A percentile compares a stretch with the other conserved stretches of the same genome.
phyloP scores from a whole-genome alignment of 352 stramenopile species.

The Pythium dissimile region DNA sequence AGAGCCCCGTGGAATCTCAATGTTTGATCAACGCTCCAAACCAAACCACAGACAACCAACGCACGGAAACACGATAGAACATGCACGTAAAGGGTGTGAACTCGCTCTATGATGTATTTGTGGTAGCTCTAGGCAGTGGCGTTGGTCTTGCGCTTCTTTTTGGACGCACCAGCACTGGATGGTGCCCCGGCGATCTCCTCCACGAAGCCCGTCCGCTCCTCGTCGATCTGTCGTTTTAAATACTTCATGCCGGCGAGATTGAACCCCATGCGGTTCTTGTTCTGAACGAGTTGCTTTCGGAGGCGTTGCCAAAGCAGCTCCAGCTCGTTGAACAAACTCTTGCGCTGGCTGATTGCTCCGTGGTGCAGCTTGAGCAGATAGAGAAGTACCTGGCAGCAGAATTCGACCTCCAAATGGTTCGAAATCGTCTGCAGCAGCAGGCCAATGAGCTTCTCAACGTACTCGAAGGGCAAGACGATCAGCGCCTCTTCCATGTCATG shows the following conservation, averaged over 20 bases:
- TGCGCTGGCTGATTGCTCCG: slow-evolving; percentile 67
- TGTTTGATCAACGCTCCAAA: slow-evolving; percentile 1
- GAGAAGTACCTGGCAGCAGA: slow-evolving; percentile 84
- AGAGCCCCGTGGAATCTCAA: slow-evolving; percentile 39
- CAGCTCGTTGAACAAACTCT: slow-evolving; percentile 68
- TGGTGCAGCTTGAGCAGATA: slow-evolving; percentile 79
- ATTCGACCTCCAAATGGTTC: slow-evolving; percentile 89
- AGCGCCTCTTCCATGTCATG: slow-evolving; percentile 97
- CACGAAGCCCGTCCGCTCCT: slow-evolving; percentile 73
- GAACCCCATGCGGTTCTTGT: slow-evolving; percentile 86
- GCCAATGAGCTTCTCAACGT: slow-evolving; percentile 92
- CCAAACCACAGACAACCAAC: neutral
- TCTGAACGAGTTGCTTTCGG: slow-evolving; percentile 63
- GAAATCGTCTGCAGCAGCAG: slow-evolving; percentile 91
- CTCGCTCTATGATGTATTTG: neutral
- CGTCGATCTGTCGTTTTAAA: slow-evolving; percentile 83
- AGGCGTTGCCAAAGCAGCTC: slow-evolving; percentile 78
- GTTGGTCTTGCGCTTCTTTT: slow-evolving; percentile 57
- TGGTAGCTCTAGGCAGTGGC: neutral
- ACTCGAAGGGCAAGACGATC: slow-evolving; percentile 96
- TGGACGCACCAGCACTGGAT: slow-evolving; percentile 1
- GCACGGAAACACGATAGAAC: no score
- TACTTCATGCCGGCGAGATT: slow-evolving; percentile 86
- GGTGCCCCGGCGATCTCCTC: slow-evolving; percentile 57
- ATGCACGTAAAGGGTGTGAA: no score